These are phyloP conservation scores for Aureobasidium melanogenum DNA, from an alignment of 2,329 filamentous ascomycete genomes.

Conservation along the genomic window DNA sequence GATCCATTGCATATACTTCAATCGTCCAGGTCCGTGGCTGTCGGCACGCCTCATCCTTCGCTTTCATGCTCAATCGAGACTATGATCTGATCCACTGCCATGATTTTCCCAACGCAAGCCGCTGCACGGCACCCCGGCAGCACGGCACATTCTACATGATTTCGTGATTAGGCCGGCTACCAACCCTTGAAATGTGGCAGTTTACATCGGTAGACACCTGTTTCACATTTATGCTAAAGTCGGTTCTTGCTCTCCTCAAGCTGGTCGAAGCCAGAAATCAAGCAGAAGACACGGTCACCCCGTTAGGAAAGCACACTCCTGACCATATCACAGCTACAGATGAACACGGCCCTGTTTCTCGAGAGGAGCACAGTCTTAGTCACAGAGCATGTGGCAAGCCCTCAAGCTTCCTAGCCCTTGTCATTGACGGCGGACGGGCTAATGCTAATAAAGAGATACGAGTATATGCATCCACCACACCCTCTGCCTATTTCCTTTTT, in stretches of 20 bases:
- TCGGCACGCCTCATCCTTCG: not conserved
- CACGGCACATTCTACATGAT: not conserved
- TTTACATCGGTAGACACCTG: not conserved
- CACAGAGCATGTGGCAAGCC: not conserved
- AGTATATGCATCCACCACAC: not conserved
- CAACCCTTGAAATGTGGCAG: not conserved
- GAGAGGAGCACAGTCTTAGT: not conserved
- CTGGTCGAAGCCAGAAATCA: not conserved
- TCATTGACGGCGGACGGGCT: not conserved
- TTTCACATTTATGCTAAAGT: not conserved
- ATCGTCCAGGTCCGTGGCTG: not conserved
- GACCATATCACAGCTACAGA: not conserved
- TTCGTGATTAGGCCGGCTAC: not conserved
- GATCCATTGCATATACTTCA: not conserved
- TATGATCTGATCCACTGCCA: not conserved
- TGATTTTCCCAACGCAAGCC: not conserved
- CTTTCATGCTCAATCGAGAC: not conserved
- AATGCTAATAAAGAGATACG: not conserved
- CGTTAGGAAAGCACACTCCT: not conserved
- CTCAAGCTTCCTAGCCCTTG: not conserved
- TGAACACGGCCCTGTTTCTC: not conserved
- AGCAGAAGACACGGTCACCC: not conserved
- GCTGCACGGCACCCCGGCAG: not conserved
- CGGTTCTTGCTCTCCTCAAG: not conserved
- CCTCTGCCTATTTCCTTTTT: not conserved